Percentiles rank a stretch among this genome's conserved stretches.
Conservation (phyloP, 139 green algal genomes). For the Chlamydomonas asymmetrica region DNA sequence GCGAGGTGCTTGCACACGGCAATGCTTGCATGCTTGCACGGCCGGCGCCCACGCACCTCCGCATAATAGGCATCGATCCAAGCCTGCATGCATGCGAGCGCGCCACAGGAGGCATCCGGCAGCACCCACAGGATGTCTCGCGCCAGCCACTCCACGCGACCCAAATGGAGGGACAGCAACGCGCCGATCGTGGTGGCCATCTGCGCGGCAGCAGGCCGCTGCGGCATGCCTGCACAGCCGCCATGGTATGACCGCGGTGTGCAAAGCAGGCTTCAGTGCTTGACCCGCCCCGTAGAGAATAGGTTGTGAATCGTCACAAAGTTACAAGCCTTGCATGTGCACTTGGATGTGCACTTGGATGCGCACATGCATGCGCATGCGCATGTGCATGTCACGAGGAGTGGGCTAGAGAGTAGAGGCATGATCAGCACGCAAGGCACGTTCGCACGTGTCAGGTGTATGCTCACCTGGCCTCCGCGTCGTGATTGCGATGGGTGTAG, state of each 20-base stretch:
- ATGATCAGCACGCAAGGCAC: no score
- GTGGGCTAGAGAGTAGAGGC: no score
- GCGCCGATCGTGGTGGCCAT: conserved; percentile 13
- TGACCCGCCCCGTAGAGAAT: no score
- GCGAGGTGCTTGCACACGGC: no score
- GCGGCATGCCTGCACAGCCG: no score
- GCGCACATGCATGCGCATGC: no score
- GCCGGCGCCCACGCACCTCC: not conserved
- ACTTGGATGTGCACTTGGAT: not conserved
- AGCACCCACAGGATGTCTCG: conserved; percentile 77
- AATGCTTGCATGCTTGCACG: no score
- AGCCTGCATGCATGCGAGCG: conserved; percentile 31
- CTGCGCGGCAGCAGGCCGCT: not conserved
- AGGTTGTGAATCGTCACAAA: not conserved
- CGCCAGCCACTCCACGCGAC: conserved; percentile 55
- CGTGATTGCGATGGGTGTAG: conserved; percentile 49
- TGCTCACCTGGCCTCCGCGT: not conserved
- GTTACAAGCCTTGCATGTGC: not conserved
- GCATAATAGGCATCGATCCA: conserved; percentile 58
- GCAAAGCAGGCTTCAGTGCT: no score
- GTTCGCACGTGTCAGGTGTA: no score
- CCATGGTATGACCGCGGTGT: no score
- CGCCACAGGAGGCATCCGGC: conserved; percentile 52
- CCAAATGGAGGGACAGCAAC: conserved; percentile 50
- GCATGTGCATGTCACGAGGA: no score